A percentile compares a stretch with the other conserved stretches of the same genome.
Conservation (phyloP, 805 yeast species). For the Teunomyces pallodes region DNA sequence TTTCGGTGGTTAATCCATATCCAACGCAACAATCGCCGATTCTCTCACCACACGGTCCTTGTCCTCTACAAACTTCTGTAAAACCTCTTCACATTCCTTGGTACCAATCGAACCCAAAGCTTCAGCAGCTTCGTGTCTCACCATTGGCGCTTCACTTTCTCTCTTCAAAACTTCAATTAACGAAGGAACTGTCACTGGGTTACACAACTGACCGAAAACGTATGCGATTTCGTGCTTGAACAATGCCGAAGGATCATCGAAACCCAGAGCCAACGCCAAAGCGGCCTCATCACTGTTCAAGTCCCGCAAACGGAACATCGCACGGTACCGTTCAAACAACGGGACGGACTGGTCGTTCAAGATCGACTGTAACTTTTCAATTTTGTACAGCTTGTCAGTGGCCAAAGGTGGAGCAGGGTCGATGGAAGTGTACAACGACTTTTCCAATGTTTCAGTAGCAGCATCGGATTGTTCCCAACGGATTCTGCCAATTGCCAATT, state of each 20-base stretch:
- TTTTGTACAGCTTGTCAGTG: slow-evolving; percentile 48
- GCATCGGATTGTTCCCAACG: slow-evolving; percentile 81
- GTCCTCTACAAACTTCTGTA: slow-evolving; percentile 76
- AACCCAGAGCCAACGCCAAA: slow-evolving; percentile 86
- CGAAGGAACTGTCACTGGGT: slow-evolving; percentile 88
- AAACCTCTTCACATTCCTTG: slow-evolving; percentile 88
- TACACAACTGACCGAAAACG: slow-evolving; percentile 95
- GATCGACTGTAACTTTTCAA: slow-evolving; percentile 62
- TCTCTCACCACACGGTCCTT: slow-evolving; percentile 90
- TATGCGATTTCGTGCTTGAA: slow-evolving; percentile 98
- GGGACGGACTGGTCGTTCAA: slow-evolving; percentile 77
- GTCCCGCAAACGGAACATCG: slow-evolving; percentile 97
- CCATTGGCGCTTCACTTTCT: slow-evolving; percentile 91
- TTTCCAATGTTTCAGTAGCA: slow-evolving; percentile 65
- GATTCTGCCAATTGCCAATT: slow-evolving; percentile 92
- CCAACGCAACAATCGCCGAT: slow-evolving; percentile 94
- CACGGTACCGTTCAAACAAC: slow-evolving; percentile 92
- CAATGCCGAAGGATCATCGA: slow-evolving; percentile 85
- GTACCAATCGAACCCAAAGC: slow-evolving; percentile 97
- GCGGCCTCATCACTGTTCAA: slow-evolving; percentile 92
- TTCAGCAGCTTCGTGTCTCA: slow-evolving; percentile 99
- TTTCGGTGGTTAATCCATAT: slow-evolving; percentile 96
- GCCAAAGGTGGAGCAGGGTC: slow-evolving; percentile 99
- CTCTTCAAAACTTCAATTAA: slow-evolving; percentile 78
- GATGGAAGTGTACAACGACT: slow-evolving; percentile 77